Evolutionary conservation across 768 basidiomycete species (phyloP), one percentile per base, ranked within the genome.

Genomic region (Mycena rosella): DNA sequence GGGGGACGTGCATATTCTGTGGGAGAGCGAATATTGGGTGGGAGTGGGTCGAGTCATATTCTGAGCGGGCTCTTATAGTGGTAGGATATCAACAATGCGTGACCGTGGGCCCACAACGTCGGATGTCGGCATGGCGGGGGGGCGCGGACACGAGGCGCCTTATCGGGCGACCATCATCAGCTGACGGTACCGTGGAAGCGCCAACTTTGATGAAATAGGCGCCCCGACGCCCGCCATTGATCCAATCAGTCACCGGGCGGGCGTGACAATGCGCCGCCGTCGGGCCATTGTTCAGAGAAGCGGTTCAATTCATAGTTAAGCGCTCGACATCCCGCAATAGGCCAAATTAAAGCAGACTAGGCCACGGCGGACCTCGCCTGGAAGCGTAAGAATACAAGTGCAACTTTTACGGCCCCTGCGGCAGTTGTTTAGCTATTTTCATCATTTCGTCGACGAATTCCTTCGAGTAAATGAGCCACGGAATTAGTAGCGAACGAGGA

Each of bases 351-450:
- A 29, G 18, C 45, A n/a, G 18, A 6, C 45, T 8, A 45, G 45
- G 27, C 49, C 27, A 8, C 49, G 49, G 49, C 49, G 49, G 49
- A 51, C 49, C 49, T 51, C 26, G 49, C 29, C 7, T 29, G 18
- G 10, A 27, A 2, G 47, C 11, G 24, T 24, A 48, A 48, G 47
- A 30, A 51, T 51, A 30, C 49, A 51, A 40, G 38, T 18, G 45
- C 15, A 13, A 7, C 48, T 49, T 49, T 29, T 60, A 64, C 47
- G 34, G 45, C 17, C 68, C 49, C 54, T 42, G 63, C 42, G 56
- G 51, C 34, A 64, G 63, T 40, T 72, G 63, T 65, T 77, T 75
- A 27, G 69, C 71, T 45, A 80, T 56, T 34, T 73, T 70, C 77
- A 80, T 79, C 45, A 47, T 26, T 11, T 47, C 22, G 45, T 47